Evolutionary conservation across 352 stramenopile species (phyloP).

Genomic region (Globisporangium nunn): DNA sequence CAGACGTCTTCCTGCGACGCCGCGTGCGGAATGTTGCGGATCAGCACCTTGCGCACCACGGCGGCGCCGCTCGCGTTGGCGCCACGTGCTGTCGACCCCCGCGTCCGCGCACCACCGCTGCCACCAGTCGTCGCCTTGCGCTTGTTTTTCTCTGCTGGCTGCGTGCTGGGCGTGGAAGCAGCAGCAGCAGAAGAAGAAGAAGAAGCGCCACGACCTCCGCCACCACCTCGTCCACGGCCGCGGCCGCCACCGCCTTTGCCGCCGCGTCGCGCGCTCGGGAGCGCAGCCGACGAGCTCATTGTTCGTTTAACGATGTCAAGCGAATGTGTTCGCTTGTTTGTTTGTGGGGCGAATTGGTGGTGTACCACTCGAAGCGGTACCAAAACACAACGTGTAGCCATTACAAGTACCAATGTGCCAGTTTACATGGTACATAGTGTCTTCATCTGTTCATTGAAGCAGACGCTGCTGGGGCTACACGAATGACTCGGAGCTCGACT

Average conservation of each 20-base stretch:
- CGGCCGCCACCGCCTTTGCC: slow-evolving; percentile 2
- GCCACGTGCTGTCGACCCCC: slow-evolving; percentile 6
- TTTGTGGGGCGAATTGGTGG: no score
- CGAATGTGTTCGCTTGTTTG: no score
- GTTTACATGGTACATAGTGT: no score
- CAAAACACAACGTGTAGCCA: no score
- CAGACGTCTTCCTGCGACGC: slow-evolving; percentile 30
- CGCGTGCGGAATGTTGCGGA: slow-evolving; percentile 57
- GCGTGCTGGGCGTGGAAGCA: background rate
- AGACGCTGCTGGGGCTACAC: background rate
- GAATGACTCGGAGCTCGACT: slow-evolving; percentile 5
- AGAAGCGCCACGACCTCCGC: slow-evolving; percentile 1
- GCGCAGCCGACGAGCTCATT: slow-evolving; percentile 1
- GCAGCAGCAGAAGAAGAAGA: background rate
- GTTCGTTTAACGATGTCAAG: no score
- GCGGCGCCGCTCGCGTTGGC: slow-evolving; percentile 11
- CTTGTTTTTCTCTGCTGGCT: background rate
- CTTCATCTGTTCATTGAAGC: no score
- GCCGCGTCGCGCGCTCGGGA: background rate
- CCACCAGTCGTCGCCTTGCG: background rate
- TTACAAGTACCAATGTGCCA: no score
- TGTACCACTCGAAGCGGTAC: no score
- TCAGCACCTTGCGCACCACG: slow-evolving; percentile 56
- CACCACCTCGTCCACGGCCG: slow-evolving; percentile 3
- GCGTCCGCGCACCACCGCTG: slow-evolving; percentile 8